Evolutionary conservation across 768 basidiomycete genomes (phyloP), one percentile per base, ranked within the genome.

Genomic region (Suillus placidus): DNA sequence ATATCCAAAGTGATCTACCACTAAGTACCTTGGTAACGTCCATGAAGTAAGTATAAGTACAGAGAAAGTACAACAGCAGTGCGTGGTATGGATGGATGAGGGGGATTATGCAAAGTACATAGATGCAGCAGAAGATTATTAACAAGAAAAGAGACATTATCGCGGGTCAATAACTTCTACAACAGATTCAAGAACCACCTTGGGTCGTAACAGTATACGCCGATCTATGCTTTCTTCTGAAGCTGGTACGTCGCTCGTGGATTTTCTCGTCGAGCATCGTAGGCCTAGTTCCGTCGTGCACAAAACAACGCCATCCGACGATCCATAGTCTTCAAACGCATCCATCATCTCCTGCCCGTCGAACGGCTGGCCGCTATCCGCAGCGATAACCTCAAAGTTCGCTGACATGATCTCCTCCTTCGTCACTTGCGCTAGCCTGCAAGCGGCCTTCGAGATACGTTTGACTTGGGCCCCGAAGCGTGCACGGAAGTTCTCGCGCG

Each of bases 341-440:
- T 90, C 88, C 34, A 76, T 71, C 88, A 89, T 89, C 37, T 79
- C 78, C 26, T 79, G 77, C 4, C 77, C 74, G 62, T 87, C 82
- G 70, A 86, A 89, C 13, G 76, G 14, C 20, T 80, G 79, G 3
- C 84, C 84, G 38, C 84, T 82, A 64, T 89, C 87, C 2, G 87
- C 84, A 23, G 86, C 82, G 47, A 89, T 75, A 42, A 92, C 83
- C 69, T 93, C 89, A 70, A 93, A 93, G 64, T 83, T 87, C 2
- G 91, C 89, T 3, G 88, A 90, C 80, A 93, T 84, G 71, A 92
- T 91, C 66, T 92, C 91, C 70, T 93, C 90, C 58, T 85, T 80
- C 42, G 85, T 83, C 47, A 91, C 85, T 58, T 81, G 83, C 13
- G 89, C 88, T 37, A 93, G 78, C 65, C 82, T 82, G 72, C 85